These are phyloP conservation scores for Aspergillus thermomutatus DNA, from an alignment of 2,329 filamentous ascomycete species.

Conservation along the genomic window DNA sequence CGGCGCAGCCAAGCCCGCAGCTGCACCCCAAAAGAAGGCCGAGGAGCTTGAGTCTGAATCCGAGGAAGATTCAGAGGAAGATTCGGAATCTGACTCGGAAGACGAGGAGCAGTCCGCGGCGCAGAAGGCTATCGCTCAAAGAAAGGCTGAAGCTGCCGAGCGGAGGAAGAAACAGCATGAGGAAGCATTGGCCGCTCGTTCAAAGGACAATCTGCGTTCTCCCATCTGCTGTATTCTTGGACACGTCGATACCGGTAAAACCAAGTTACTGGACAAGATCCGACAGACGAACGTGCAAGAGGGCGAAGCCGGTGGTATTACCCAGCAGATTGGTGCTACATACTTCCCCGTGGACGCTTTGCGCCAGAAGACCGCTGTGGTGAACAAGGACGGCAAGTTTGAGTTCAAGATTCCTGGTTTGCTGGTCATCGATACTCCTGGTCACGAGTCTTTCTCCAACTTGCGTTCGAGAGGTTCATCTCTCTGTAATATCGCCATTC, in stretches of 20 bases:
- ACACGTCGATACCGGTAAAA: constrained; percentile 99
- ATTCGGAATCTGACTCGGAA: constrained; percentile 44
- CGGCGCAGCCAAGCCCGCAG: constrained; percentile 25
- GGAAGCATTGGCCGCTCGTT: constrained; percentile 84
- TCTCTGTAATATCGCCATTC: constrained; percentile 97
- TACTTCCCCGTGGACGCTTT: constrained; percentile 97
- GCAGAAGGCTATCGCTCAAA: constrained; percentile 67
- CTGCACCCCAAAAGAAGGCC: constrained; percentile 8
- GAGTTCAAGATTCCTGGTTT: constrained; percentile 98
- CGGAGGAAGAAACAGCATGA: constrained; percentile 86
- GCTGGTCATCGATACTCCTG: constrained; percentile 94
- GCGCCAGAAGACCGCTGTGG: constrained; percentile 84
- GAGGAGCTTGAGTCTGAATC: constrained; percentile 17
- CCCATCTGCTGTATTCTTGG: constrained; percentile 99
- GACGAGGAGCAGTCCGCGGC: constrained; percentile 72
- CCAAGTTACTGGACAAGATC: constrained; percentile 98
- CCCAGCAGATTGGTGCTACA: constrained; percentile 97
- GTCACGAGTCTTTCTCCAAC: constrained; percentile 99
- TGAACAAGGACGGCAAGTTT: constrained; percentile 86
- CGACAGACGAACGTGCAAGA: constrained; percentile 98
- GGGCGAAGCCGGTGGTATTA: constrained; percentile 98
- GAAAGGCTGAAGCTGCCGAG: constrained; percentile 85
- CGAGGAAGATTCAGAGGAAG: constrained; percentile 28
- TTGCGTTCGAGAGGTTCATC: constrained; percentile 94
- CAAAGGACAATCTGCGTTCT: constrained; percentile 90